Evolutionary conservation across 2,329 filamentous ascomycete genomes (phyloP), one percentile per base, ranked within the genome.

Genomic region (Epichloe sylvatica): DNA sequence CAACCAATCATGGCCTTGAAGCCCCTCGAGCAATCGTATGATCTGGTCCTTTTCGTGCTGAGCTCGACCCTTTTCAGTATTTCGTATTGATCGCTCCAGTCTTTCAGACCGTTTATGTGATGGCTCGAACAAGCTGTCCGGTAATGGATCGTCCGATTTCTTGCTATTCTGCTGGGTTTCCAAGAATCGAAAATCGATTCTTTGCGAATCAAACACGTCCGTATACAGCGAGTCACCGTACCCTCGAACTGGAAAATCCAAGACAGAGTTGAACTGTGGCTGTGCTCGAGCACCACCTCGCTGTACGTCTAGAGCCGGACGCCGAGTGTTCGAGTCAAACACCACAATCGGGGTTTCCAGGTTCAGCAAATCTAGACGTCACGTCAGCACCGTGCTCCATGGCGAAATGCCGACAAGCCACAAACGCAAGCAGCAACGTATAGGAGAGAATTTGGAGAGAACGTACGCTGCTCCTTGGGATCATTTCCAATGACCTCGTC

Each of bases 1-100:
- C 50, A 96, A 73, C 92, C 92, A 98, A 65, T 97, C 92, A 51
- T 86, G 87, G 2, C 91, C 86, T 62, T 88, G 84, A 1, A 98
- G 75, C 17, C 88, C 88, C 49, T 92, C 88, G 6, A 96, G 74
- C 15, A 83, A 65, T 35, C 79, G 73, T 49, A 79, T 74, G 39
- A 83, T 76, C 57, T 81, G 78, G 52, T 82, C 78, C 56, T 75
- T 79, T 57, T 83, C 80, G 69, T 83, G 80, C 56, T 83, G 78
- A 15, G 80, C 80, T 9, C 78, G 74, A 12, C 77, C 78, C 59
- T 76, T 80, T 59, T 83, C 80, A 0, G 76, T 71, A 54, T 83
- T 83, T 34, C 80, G 72, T 45, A 82, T 80, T 1, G 76, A 77
- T 49, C 75, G 75, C 60, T 83, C 80, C 45, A 78, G 61, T 23